phyloP scores from a whole-genome alignment of 352 stramenopile genomes.

The Detonula confervacea region DNA sequence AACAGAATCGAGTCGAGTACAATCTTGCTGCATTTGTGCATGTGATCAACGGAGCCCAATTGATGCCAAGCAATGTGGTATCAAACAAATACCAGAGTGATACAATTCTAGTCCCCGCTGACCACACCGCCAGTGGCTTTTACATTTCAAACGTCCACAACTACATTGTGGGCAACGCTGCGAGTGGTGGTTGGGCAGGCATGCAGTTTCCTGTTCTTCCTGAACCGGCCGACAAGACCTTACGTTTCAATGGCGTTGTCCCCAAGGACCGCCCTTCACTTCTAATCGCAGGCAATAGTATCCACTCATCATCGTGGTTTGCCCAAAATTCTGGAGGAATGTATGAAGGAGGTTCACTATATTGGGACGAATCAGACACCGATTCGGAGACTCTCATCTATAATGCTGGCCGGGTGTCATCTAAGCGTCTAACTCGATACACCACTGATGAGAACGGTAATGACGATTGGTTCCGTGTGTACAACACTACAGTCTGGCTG shows the following conservation, averaged over 20 bases:
- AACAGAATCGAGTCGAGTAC: slow-evolving; percentile 64
- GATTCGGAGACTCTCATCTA: slow-evolving; percentile 29
- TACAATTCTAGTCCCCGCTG: slow-evolving; percentile 51
- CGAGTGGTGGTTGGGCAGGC: slow-evolving; percentile 64
- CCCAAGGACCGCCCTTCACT: neutral
- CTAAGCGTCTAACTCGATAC: slow-evolving; percentile 14
- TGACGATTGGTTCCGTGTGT: slow-evolving; percentile 24
- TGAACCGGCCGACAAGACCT: neutral
- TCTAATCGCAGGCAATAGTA: slow-evolving; percentile 4
- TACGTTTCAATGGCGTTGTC: neutral
- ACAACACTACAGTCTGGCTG: slow-evolving; percentile 26
- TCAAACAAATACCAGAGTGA: slow-evolving; percentile 16
- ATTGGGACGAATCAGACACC: slow-evolving; percentile 9
- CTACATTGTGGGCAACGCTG: slow-evolving; percentile 66
- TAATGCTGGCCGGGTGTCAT: slow-evolving; percentile 20
- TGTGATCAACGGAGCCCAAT: too few species aligned
- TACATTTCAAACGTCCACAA: slow-evolving; percentile 77
- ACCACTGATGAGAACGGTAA: slow-evolving; percentile 19
- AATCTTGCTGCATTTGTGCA: slow-evolving; percentile 76
- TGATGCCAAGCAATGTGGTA: slow-evolving; percentile 16
- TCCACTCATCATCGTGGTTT: slow-evolving; percentile 12
- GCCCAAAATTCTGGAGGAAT: slow-evolving; percentile 12
- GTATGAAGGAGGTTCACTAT: slow-evolving; percentile 29
- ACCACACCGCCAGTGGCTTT: slow-evolving; percentile 63
- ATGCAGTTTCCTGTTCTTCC: slow-evolving; percentile 60